Evolutionary conservation across 176 grass and related monocot species (phyloP), one percentile per base, ranked within the genome.

Genomic region (Eleusine indica): DNA sequence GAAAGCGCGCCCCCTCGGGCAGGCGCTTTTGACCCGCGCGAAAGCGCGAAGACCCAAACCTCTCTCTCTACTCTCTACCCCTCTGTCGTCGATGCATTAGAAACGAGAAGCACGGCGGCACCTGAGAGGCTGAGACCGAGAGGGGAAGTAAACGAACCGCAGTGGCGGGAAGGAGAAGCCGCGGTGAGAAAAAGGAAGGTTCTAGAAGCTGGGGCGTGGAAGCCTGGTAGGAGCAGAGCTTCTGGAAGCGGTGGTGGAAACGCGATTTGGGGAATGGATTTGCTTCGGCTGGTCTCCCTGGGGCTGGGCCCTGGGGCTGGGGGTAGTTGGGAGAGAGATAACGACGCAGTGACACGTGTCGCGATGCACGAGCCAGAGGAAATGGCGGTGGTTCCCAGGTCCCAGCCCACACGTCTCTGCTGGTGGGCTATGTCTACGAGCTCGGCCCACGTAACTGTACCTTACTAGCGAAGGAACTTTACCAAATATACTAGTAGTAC

Each of bases 181-280:
- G 66, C 56, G 29, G 14, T 3, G 61, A 42, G 57, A 73, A 14
- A 73, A 14, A 28, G 29, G 87, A 86, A 89, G 56, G 25, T 86
- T 89, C 86, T 89, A 56, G 87, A 89, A 89, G 75, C 47, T 29
- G 4, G 44, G n/a, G 71, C 25, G 74, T 69, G 63, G 22, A 63
- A 63, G 60, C 60, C 8, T 44, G 4, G 32, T 0, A 43, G 18
- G 32, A 3, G 48, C 6, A 74, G 51, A 48, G 86, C 67, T 85
- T 73, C 78, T 64, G 19, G 76, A 93, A 79, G 76, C 82, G 76
- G 60, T 41, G 78, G 84, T 57, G 62, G 77, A 38, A 28, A 19
- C 71, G 64, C 60, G 4, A 38, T 3, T 57, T 49, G 44, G 61
- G 84, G 70, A 86, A 19, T 65, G 52, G 62, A 30, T 16, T 48